A percentile compares a stretch with the other conserved stretches of the same genome.
phyloP scores from a whole-genome alignment of 768 basidiomycete species.

The Candolleomyces eurysporus region DNA sequence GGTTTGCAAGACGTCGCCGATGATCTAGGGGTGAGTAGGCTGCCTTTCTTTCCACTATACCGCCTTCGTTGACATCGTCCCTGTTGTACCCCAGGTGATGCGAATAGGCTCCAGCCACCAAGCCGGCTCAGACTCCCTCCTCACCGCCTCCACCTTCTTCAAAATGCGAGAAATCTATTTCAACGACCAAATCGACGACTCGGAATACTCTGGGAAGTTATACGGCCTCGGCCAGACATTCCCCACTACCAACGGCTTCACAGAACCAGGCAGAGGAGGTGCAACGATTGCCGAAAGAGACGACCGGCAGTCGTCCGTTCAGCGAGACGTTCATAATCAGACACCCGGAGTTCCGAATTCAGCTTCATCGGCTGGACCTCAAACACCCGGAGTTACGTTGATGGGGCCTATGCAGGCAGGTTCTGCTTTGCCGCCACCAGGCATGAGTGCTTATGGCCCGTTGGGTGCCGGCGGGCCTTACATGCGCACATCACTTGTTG shows the following conservation, averaged over 20 bases:
- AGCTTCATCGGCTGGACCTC: constrained; percentile 20
- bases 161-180: constrained; percentile 93
- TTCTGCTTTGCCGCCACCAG: background rate
- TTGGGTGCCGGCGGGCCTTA: constrained; percentile 5
- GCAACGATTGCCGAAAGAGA: constrained; percentile 83
- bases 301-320: constrained; percentile 48
- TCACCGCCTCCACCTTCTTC: constrained; percentile 94
- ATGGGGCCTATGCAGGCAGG: constrained; percentile 8
- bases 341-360: constrained; percentile 45
- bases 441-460: background rate
- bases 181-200: constrained; percentile 82
- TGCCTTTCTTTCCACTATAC: no score
- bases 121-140: constrained; percentile 94
- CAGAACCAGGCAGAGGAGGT: constrained; percentile 64
- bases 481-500: constrained; percentile 8
- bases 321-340: constrained; percentile 41
- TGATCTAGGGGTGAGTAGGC: constrained; percentile 76
- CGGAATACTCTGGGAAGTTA: constrained; percentile 77
- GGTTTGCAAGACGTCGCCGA: constrained; percentile 94
- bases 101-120: constrained; percentile 92
- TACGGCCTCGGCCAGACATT: constrained; percentile 85
- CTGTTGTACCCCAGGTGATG: constrained; percentile 54
- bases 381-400: constrained; percentile 9
- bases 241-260: constrained; percentile 61
- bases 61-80: background rate